phyloP scores from a whole-genome alignment of 176 grass and related monocot species.

The Chrysopogon serrulatus region DNA sequence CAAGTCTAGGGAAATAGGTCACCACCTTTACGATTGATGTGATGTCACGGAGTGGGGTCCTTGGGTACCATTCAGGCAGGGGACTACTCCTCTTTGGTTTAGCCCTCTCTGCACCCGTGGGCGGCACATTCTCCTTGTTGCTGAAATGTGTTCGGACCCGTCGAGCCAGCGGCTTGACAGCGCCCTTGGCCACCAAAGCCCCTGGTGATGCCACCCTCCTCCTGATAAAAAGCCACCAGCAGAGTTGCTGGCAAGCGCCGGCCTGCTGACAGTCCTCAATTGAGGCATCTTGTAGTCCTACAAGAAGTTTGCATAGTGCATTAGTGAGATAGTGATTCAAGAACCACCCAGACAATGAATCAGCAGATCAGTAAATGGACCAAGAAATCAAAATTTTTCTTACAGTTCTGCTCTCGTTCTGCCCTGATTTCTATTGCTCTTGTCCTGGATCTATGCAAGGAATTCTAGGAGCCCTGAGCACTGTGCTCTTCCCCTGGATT shows the following conservation, averaged over 20 bases:
- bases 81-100: constrained; percentile 44
- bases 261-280: constrained; percentile 28
- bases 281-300: constrained; percentile 44
- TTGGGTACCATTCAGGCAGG: constrained; percentile 60
- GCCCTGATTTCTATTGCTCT: background rate
- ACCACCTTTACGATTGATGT: constrained; percentile 44
- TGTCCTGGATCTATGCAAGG: background rate
- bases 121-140: constrained; percentile 44
- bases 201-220: constrained; percentile 37
- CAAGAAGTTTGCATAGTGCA: background rate
- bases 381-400: background rate
- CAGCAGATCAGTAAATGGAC: background rate
- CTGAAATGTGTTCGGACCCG: background rate
- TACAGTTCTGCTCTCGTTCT: background rate
- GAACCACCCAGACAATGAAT: background rate
- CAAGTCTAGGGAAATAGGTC: constrained; percentile 3
- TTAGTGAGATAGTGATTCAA: background rate
- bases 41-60: constrained; percentile 62
- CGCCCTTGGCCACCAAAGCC: constrained; percentile 10
- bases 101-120: background rate
- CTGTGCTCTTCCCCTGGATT: background rate
- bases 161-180: too few relatives aligned
- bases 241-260: constrained; percentile 12
- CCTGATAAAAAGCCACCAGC: constrained; percentile 52
- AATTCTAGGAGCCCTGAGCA: background rate